Conservation (phyloP, 768 basidiomycete species). For the Crucibulum laeve region DNA sequence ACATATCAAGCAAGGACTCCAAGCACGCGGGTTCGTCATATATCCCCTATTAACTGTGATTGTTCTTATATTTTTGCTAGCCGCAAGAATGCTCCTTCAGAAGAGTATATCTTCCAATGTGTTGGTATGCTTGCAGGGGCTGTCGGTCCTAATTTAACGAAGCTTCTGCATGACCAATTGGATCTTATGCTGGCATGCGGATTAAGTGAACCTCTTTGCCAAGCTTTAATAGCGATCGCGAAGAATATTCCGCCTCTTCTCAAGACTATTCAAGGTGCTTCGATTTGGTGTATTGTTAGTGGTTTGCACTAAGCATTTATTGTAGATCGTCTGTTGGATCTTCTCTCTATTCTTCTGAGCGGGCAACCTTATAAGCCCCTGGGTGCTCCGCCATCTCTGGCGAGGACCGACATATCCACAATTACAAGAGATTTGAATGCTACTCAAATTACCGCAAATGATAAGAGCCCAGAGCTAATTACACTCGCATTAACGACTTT, state of each 20-base stretch:
- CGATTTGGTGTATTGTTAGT: not conserved
- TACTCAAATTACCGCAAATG: constrained; percentile 45
- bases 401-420: constrained; percentile 45
- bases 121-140: constrained; percentile 94
- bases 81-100: constrained; percentile 87
- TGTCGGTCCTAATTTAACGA: constrained; percentile 94
- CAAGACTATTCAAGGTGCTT: constrained; percentile 83
- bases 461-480: constrained; percentile 64
- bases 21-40: constrained; percentile 70
- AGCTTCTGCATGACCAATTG: constrained; percentile 92
- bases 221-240: constrained; percentile 82
- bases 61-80: constrained; percentile 22
- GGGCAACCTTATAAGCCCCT: constrained; percentile 86
- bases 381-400: constrained; percentile 70
- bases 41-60: not conserved
- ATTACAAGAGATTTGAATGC: constrained; percentile 48
- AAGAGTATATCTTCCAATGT: constrained; percentile 97
- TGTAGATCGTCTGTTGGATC: constrained; percentile 83
- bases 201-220: constrained; percentile 81
- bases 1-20: constrained; percentile 86
- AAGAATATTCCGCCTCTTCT: constrained; percentile 86
- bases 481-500: constrained; percentile 84
- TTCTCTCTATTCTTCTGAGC: constrained; percentile 74
- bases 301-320: not conserved
- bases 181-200: constrained; percentile 96